Conservation (phyloP, 2,329 filamentous ascomycete genomes). For the Chalaropsis thielavioides region DNA sequence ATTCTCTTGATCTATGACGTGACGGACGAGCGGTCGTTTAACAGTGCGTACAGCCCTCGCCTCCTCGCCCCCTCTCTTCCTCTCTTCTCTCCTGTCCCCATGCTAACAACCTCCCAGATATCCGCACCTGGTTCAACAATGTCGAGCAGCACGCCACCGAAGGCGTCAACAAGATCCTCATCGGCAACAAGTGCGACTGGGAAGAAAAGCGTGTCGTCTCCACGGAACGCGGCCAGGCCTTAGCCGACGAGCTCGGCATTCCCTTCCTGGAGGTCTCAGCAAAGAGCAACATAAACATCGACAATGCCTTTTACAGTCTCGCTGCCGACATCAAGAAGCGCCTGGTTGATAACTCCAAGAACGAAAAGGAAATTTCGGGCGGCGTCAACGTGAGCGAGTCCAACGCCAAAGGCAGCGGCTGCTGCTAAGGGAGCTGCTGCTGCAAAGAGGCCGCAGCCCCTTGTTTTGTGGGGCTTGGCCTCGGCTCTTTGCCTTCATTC, state of each 20-base stretch:
- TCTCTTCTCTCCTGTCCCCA: conserved; percentile 6
- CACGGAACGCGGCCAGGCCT: conserved; percentile 79
- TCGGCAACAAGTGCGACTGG: conserved; percentile 99
- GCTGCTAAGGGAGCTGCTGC: conserved; percentile 46
- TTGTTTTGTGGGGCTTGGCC: not conserved
- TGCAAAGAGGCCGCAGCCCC: not conserved
- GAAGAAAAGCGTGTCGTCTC: conserved; percentile 95
- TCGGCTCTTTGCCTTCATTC: not conserved
- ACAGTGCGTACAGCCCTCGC: conserved; percentile 49
- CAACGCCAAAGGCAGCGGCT: conserved; percentile 49
- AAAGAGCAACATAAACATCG: conserved; percentile 99
- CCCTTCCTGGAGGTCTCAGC: conserved; percentile 97
- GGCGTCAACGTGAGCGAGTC: conserved; percentile 57
- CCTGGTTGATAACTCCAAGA: conserved; percentile 80
- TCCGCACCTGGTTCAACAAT: conserved; percentile 98
- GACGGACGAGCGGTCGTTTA: conserved; percentile 88
- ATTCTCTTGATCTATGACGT: conserved; percentile 97
- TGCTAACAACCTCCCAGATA: conserved; percentile 45
- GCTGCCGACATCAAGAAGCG: conserved; percentile 97
- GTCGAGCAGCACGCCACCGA: conserved; percentile 96
- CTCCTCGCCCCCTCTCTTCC: conserved; percentile 3
- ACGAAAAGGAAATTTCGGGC: conserved; percentile 44
- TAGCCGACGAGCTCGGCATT: conserved; percentile 91
- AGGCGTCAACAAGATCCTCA: conserved; percentile 98
- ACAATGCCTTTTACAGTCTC: conserved; percentile 93